Percentiles rank a stretch among this genome's conserved stretches.
These are phyloP conservation scores for Quercus gilva DNA, from an alignment of 306 rosid genomes.

Conservation along the genomic window DNA sequence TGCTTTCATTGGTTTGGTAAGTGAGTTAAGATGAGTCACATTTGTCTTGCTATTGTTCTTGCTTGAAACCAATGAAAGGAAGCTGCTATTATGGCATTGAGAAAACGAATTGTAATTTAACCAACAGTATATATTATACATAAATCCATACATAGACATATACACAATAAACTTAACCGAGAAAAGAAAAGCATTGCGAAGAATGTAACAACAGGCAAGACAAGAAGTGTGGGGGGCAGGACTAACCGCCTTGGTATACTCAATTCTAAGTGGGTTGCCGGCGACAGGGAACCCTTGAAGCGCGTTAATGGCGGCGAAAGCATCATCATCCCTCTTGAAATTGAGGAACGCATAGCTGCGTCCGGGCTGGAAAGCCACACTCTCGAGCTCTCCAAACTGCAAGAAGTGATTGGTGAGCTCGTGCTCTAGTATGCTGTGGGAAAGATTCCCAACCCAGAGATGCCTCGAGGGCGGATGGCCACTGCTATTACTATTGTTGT, in stretches of 20 bases:
- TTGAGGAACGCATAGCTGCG: constrained; percentile 87
- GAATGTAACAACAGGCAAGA: constrained; percentile 44
- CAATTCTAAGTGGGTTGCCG: constrained; percentile 84
- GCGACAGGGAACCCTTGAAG: constrained; percentile 73
- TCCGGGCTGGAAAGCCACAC: constrained; percentile 78
- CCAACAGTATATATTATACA: background rate
- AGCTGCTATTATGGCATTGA: constrained; percentile 4
- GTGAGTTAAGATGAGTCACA: constrained; percentile 5
- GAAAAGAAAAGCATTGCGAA: constrained; percentile 31
- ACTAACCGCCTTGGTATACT: constrained; percentile 99
- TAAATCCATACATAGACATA: constrained; percentile 8
- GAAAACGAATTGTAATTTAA: constrained; percentile 22
- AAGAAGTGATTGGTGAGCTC: constrained; percentile 67
- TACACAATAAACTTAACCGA: background rate
- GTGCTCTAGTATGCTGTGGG: constrained; percentile 56
- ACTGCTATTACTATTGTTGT: constrained; percentile 21
- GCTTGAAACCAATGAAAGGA: background rate
- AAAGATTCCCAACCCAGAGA: constrained; percentile 86
- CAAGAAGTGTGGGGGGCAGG: constrained; percentile 50
- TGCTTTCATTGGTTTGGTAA: constrained; percentile 22
- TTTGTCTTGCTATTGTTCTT: constrained; percentile 3
- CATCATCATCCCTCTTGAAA: constrained; percentile 74
- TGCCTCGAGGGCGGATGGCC: constrained; percentile 72
- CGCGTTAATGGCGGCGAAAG: constrained; percentile 65
- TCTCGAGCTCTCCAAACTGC: constrained; percentile 71